These are phyloP conservation scores for Hemileia vastatrix DNA, from an alignment of 1,284 basidiomycete genomes.

Conservation along the genomic window DNA sequence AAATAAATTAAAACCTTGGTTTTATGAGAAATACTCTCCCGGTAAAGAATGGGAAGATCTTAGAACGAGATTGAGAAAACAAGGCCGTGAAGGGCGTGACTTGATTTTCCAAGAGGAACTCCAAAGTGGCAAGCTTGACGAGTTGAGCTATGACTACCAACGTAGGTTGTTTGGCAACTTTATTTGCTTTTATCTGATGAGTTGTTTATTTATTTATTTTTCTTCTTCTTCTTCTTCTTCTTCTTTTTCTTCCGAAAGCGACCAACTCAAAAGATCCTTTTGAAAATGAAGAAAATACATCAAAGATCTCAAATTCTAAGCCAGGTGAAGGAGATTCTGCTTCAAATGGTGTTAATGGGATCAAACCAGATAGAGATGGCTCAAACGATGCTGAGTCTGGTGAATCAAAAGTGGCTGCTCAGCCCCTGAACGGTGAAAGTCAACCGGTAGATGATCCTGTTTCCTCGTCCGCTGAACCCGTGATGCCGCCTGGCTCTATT, in stretches of 20 bases:
- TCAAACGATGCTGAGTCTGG: neutral
- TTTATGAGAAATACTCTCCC: slow-evolving; percentile 20
- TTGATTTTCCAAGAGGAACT: slow-evolving; percentile 3
- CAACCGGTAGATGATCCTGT: neutral
- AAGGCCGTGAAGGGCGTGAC: slow-evolving; percentile 15
- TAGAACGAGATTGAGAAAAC: slow-evolving; percentile 14
- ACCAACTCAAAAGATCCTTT: neutral
- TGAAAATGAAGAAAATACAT: slow-evolving; percentile 9
- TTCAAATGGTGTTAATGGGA: neutral
- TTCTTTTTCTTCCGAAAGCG: neutral
- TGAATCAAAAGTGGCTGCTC: neutral
- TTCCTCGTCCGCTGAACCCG: neutral
- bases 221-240: neutral
- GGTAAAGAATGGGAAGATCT: slow-evolving; percentile 16
- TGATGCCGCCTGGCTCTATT: too few relatives aligned
- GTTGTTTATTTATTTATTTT: neutral
- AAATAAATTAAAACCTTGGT: slow-evolving; percentile 21
- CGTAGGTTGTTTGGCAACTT: too few relatives aligned
- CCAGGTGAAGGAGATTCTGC: too few relatives aligned
- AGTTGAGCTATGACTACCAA: slow-evolving; percentile 15
- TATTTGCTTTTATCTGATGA: too few relatives aligned
- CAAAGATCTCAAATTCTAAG: too few relatives aligned
- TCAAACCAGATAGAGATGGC: neutral
- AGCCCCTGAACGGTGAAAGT: neutral
- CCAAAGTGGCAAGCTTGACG: slow-evolving; percentile 15